These are phyloP conservation scores for Oryza meyeriana DNA, from an alignment of 176 grass and related monocot species.

Conservation along the genomic window DNA sequence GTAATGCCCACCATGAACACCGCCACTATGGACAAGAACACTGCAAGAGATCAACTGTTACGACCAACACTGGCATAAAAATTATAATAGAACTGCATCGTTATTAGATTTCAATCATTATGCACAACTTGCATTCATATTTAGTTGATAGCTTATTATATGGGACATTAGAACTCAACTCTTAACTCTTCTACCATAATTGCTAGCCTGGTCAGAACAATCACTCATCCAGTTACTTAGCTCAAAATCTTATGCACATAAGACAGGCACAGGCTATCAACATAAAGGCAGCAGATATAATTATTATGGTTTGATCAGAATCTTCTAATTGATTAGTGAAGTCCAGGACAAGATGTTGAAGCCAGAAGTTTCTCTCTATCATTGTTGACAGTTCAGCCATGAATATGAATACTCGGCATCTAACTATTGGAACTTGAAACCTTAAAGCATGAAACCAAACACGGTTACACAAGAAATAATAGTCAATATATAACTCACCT, in stretches of 20 bases:
- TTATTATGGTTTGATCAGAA: not conserved
- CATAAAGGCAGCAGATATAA: not conserved
- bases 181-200: not conserved
- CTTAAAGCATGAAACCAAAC: slow-evolving; percentile 5
- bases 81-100: not conserved
- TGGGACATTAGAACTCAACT: not conserved
- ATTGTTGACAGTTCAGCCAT: slow-evolving; percentile 18
- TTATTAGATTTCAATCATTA: not conserved
- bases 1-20: slow-evolving; percentile 97
- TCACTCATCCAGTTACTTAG: not conserved
- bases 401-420: not conserved
- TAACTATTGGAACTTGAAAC: slow-evolving; percentile 11
- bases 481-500: slow-evolving; percentile 43
- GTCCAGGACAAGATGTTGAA: not conserved
- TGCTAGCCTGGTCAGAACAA: not conserved
- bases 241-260: not conserved
- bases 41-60: slow-evolving; percentile 46
- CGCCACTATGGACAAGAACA: slow-evolving; percentile 96
- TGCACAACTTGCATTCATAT: slow-evolving; percentile 7
- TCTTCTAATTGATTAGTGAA: slow-evolving; percentile 10
- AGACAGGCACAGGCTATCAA: not conserved
- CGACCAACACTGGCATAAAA: not conserved
- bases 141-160: not conserved
- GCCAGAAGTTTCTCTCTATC: not conserved
- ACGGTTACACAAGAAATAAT: not conserved